phyloP scores from a whole-genome alignment of 495 filamentous ascomycete species.

The Lepraria neglecta region DNA sequence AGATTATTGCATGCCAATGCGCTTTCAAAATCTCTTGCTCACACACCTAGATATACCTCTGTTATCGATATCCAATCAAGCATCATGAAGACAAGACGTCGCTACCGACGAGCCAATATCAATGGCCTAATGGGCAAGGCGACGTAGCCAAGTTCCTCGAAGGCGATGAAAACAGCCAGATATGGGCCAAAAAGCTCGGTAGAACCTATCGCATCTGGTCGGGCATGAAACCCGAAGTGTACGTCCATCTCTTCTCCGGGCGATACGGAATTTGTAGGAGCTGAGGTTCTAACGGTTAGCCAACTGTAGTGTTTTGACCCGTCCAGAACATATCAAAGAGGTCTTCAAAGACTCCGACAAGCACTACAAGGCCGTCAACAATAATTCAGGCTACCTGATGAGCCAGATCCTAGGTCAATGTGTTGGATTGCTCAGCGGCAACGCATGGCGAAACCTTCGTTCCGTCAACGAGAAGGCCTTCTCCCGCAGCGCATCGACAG shows the following conservation, averaged over 20 bases:
- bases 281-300: not conserved
- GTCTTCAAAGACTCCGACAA: constrained; percentile 34
- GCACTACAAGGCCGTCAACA: constrained; percentile 32
- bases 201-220: constrained; percentile 29
- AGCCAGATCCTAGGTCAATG: constrained; percentile 37
- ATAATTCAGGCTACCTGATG: constrained; percentile 35
- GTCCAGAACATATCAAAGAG: constrained; percentile 27
- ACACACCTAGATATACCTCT: not conserved
- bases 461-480: constrained; percentile 15
- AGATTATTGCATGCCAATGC: no score
- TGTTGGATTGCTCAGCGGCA: constrained; percentile 34
- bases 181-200: not conserved
- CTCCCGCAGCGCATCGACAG: not conserved
- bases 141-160: not conserved
- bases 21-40: no score
- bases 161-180: not conserved
- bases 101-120: not conserved
- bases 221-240: constrained; percentile 34
- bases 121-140: constrained; percentile 4
- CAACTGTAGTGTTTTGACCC: constrained; percentile 25
- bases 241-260: not conserved
- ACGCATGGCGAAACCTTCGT: constrained; percentile 24
- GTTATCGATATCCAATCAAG: not conserved
- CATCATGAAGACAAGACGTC: not conserved
- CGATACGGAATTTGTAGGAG: no score